Evolutionary conservation across 2,329 filamentous ascomycete genomes (phyloP).

Genomic region (Berkeleyomyces basicola): DNA sequence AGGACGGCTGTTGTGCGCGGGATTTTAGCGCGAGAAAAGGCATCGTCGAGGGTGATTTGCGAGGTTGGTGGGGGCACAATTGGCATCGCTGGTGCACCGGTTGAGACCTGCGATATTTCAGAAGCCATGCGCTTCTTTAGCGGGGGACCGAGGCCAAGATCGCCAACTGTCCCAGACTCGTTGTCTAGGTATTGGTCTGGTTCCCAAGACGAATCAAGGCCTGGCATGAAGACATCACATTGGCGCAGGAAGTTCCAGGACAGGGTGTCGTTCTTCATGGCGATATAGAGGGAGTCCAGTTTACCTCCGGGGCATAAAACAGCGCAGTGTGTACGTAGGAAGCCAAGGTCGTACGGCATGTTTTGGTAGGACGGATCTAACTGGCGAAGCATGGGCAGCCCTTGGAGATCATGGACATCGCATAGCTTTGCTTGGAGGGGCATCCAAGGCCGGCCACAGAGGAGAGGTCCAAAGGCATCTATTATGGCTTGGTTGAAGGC

Average conservation of each 20-base stretch:
- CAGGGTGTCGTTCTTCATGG: conserved; percentile 36
- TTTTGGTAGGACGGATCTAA: conserved; percentile 29
- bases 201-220: conserved; percentile 38
- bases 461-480: conserved; percentile 31
- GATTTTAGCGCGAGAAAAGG: conserved; percentile 7
- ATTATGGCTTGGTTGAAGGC: conserved; percentile 34
- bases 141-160: conserved; percentile 5
- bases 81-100: not conserved
- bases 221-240: conserved; percentile 31
- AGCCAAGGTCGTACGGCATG: conserved; percentile 31
- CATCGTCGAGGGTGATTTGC: not conserved
- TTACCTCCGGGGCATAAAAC: conserved; percentile 36
- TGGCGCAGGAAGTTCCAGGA: conserved; percentile 37
- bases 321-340: conserved; percentile 37
- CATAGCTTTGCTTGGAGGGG: conserved; percentile 42
- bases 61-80: not conserved
- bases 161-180: conserved; percentile 10
- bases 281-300: conserved; percentile 43
- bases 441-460: conserved; percentile 36
- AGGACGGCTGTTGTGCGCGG: conserved; percentile 3
- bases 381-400: conserved; percentile 42
- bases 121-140: conserved; percentile 32
- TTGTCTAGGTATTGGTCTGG: conserved; percentile 34
- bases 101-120: conserved; percentile 32
- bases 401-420: conserved; percentile 36